Percentiles rank a stretch among this genome's conserved stretches.
phyloP scores from a whole-genome alignment of 805 yeast species.

The Candida vartiovaarae region DNA sequence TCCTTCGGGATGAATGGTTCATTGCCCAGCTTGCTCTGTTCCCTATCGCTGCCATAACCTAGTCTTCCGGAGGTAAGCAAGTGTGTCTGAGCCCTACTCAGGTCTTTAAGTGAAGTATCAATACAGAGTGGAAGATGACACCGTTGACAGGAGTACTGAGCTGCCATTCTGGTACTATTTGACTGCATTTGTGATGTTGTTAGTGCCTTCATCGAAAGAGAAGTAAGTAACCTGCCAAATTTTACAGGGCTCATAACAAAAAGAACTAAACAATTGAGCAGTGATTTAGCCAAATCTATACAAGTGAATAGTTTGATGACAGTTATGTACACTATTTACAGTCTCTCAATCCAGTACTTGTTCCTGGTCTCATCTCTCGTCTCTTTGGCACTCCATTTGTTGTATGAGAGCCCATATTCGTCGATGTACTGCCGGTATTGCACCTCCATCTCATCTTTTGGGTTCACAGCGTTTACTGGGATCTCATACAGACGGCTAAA shows the following conservation, averaged over 20 bases:
- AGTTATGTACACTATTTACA: constrained; percentile 8
- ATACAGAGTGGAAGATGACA: constrained; percentile 53
- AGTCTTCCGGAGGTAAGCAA: constrained; percentile 37
- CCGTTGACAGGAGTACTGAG: constrained; percentile 39
- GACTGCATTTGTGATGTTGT: no score
- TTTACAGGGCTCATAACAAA: no score
- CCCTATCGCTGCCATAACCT: constrained; percentile 12
- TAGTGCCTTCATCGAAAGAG: no score
- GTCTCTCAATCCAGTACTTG: constrained; percentile 24
- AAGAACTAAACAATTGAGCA: no score
- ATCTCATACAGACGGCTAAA: constrained; percentile 20
- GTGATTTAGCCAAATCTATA: no score
- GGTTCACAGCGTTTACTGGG: constrained; percentile 17
- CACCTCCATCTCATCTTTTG: constrained; percentile 25
- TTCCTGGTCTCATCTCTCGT: constrained; percentile 19
- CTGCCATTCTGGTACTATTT: no score
- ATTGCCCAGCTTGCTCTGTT: constrained; percentile 8
- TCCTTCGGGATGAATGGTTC: constrained; percentile 23
- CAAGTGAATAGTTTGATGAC: no score
- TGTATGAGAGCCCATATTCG: constrained; percentile 16
- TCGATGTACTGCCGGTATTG: constrained; percentile 18
- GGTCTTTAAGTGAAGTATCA: constrained; percentile 46
- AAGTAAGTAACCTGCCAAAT: no score
- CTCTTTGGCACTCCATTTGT: constrained; percentile 16
- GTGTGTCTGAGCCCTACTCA: constrained; percentile 49